Evolutionary conservation across 1,139 yeast species (phyloP).

Genomic region (Pichia sp.): DNA sequence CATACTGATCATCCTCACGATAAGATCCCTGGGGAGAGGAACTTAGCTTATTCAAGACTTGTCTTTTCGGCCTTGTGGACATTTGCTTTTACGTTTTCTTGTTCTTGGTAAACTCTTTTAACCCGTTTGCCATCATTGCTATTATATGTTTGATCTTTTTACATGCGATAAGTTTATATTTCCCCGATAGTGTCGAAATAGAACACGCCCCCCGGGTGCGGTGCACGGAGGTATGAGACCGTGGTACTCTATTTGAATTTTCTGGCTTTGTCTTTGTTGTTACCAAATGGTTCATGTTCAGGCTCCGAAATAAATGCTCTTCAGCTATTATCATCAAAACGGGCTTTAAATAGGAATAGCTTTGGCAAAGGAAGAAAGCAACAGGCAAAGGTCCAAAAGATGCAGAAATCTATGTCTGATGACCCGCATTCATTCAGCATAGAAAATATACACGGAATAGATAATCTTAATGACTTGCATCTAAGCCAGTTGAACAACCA

Average conservation of each 20-base stretch:
- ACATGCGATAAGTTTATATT: too few relatives aligned
- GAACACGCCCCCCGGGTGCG: background rate
- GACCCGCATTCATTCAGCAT: constrained; percentile 59
- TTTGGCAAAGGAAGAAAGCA: background rate
- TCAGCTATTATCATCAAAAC: too few relatives aligned
- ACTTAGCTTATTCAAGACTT: background rate
- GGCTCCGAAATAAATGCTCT: background rate
- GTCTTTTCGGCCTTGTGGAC: background rate
- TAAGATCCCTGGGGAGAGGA: background rate
- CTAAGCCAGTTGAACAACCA: constrained; percentile 17
- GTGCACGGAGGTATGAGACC: background rate
- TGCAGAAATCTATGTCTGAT: constrained; percentile 35
- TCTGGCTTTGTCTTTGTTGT: background rate
- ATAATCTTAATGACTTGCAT: constrained; percentile 15
- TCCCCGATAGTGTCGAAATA: background rate
- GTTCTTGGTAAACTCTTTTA: too few relatives aligned
- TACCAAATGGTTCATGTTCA: background rate
- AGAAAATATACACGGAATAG: constrained; percentile 12
- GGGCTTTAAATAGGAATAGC: too few relatives aligned
- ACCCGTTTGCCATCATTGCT: background rate
- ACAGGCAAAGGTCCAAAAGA: constrained; percentile 1
- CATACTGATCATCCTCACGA: background rate
- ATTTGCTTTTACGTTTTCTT: background rate
- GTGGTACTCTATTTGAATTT: background rate
- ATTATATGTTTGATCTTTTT: background rate